phyloP scores from a whole-genome alignment of 768 basidiomycete genomes.

The Pluteus cervinus region DNA sequence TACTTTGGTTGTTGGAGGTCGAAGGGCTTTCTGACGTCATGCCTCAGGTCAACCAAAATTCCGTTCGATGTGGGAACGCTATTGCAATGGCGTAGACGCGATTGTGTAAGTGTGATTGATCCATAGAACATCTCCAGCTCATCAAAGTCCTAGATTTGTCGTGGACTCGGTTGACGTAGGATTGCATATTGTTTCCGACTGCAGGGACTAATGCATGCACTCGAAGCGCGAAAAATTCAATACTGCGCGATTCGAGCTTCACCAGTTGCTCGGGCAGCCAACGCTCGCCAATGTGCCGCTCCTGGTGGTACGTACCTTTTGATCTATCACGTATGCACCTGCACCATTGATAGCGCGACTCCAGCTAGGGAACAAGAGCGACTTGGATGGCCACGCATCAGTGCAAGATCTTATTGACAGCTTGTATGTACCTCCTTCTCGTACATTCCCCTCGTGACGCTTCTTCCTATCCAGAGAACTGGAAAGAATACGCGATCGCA shows the following conservation, averaged over 20 bases:
- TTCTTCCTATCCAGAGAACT: constrained; percentile 44
- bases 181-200: constrained; percentile 8
- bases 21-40: constrained; percentile 1
- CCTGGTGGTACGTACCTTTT: constrained; percentile 58
- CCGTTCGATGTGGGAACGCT: constrained; percentile 93
- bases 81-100: constrained; percentile 89
- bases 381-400: constrained; percentile 65
- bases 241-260: constrained; percentile 77
- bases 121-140: constrained; percentile 3
- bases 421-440: constrained; percentile 41
- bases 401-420: constrained; percentile 81
- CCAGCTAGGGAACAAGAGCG: constrained; percentile 92
- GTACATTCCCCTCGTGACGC: background rate
- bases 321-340: background rate
- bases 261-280: constrained; percentile 66
- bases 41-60: constrained; percentile 81
- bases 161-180: constrained; percentile 86
- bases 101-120: constrained; percentile 57
- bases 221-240: constrained; percentile 76
- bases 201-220: background rate
- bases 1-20: background rate
- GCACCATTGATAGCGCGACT: background rate
- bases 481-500: constrained; percentile 72
- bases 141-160: constrained; percentile 43
- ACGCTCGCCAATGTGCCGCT: constrained; percentile 68